Percentiles rank a stretch among this genome's conserved stretches.
These are phyloP conservation scores for Coemansia guatemalensis DNA, from an alignment of 192 early-diverging fungal species.

Conservation along the genomic window DNA sequence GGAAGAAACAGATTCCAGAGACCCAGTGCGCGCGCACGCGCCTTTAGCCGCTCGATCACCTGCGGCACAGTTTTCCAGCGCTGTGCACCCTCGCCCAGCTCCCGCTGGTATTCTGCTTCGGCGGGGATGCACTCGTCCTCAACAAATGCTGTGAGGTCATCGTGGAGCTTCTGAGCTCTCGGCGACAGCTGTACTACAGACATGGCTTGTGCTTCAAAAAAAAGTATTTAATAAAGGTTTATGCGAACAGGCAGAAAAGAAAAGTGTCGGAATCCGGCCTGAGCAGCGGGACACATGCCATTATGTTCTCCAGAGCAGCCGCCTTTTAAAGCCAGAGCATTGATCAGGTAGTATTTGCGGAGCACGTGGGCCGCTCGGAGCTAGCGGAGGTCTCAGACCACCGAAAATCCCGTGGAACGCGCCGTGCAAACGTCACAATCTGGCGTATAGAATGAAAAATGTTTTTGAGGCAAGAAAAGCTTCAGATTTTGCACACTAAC, in stretches of 20 bases:
- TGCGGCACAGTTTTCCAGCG: slow-evolving; percentile 85
- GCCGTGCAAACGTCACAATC: background rate
- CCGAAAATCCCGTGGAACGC: background rate
- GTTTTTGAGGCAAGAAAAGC: background rate
- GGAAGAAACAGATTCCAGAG: slow-evolving; percentile 97
- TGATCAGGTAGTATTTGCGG: background rate
- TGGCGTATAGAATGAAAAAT: background rate
- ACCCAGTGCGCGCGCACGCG: slow-evolving; percentile 78
- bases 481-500: background rate
- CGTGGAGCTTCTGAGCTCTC: slow-evolving; percentile 37
- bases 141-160: slow-evolving; percentile 42
- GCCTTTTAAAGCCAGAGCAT: background rate
- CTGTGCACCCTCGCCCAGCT: slow-evolving; percentile 71
- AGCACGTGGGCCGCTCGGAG: background rate
- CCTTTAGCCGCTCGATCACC: slow-evolving; percentile 88
- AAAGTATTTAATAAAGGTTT: background rate
- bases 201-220: slow-evolving; percentile 1
- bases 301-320: background rate
- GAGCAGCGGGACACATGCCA: background rate
- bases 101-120: slow-evolving; percentile 70
- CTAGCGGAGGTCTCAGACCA: background rate
- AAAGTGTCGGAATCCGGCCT: background rate
- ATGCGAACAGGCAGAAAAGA: background rate
- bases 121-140: slow-evolving; percentile 95
- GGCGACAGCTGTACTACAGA: slow-evolving; percentile 49